Evolutionary conservation across 495 filamentous ascomycete genomes (phyloP), one percentile per base, ranked within the genome.

Genomic region (Lasiosphaeria miniovina): DNA sequence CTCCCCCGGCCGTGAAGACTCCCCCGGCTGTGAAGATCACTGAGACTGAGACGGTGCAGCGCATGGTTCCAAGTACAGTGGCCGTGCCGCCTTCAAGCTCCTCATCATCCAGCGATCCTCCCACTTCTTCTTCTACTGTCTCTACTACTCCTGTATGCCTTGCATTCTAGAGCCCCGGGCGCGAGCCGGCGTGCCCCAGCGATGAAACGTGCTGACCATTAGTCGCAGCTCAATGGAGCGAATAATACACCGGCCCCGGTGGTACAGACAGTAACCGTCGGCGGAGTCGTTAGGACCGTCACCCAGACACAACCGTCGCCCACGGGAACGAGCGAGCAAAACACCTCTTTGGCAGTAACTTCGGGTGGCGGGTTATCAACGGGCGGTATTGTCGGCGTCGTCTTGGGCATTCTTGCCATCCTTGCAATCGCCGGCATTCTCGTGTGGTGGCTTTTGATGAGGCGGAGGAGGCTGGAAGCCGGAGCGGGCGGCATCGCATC

Each of bases 261-360:
- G n/a, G 55, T 77, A 35, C 65, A 71, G 48, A 79, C 76, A 11
- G 71, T 80, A 15, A 80, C 75, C 0, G 72, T 71, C 4, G 74
- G 69, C 2, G 76, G 77, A 10, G 70, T 60, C 32, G 64, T 77
- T n/a, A 69, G 58, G 34, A 80, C 77, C 8, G 71, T 80, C 31
- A 75, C 75, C 0, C 70, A 74, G 36, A 66, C 62, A 11, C 72
- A 75, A 0, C 57, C 63, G n/a, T 59, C 62, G n/a, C 49, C 68
- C 0, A 70, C 65, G 34, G 60, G 57, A 7, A 46, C 61, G 38
- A 59, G 61, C 9, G 45, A 50, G n/a, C 61, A 55, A 3, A 32
- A 40, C 4, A 12, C 48, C 15, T 54, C 55, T 11, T 54, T 65
- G 1, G n/a, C 65, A 38, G 53, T 10, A 45, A 36, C 17, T 57